phyloP scores from a whole-genome alignment of 352 stramenopile species.

The Phytophthora meadii region DNA sequence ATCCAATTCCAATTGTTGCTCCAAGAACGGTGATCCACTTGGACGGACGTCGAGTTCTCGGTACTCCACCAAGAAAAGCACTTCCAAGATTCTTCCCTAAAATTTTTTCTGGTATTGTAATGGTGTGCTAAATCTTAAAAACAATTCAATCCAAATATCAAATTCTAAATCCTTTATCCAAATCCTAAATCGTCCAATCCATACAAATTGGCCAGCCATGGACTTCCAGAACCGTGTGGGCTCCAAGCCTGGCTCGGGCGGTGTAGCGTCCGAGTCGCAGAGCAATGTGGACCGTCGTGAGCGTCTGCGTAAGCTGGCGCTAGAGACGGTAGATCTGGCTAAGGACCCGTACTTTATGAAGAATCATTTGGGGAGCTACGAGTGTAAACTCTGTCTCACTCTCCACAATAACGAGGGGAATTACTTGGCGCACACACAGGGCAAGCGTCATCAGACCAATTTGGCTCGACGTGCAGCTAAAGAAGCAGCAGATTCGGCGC shows the following conservation, averaged over 20 bases:
- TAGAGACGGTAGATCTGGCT: slow-evolving; percentile 98
- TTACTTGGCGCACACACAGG: slow-evolving; percentile 99
- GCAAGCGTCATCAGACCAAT: slow-evolving; percentile 98
- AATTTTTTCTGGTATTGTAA: no score
- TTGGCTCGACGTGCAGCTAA: slow-evolving; percentile 92
- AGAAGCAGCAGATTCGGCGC: slow-evolving; percentile 66
- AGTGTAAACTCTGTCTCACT: slow-evolving; percentile 99
- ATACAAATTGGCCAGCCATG: slow-evolving; percentile 38
- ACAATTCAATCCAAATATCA: no score
- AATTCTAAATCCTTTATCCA: no score
- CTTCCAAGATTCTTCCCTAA: no score
- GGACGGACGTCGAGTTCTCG: no score
- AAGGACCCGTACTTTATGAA: slow-evolving; percentile 99
- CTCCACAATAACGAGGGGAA: slow-evolving; percentile 99
- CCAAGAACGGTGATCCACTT: no score
- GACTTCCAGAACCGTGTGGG: slow-evolving; percentile 90
- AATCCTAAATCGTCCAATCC: no score
- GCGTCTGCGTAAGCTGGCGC: slow-evolving; percentile 96
- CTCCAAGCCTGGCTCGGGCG: slow-evolving; percentile 81
- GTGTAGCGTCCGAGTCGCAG: slow-evolving; percentile 81
- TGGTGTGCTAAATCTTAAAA: no score
- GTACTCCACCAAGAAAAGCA: no score
- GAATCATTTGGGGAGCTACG: slow-evolving; percentile 99
- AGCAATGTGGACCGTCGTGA: slow-evolving; percentile 95
- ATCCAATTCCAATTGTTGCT: no score